phyloP scores from a whole-genome alignment of 2,329 filamentous ascomycete genomes.

The Thielaviopsis ethacetica region DNA sequence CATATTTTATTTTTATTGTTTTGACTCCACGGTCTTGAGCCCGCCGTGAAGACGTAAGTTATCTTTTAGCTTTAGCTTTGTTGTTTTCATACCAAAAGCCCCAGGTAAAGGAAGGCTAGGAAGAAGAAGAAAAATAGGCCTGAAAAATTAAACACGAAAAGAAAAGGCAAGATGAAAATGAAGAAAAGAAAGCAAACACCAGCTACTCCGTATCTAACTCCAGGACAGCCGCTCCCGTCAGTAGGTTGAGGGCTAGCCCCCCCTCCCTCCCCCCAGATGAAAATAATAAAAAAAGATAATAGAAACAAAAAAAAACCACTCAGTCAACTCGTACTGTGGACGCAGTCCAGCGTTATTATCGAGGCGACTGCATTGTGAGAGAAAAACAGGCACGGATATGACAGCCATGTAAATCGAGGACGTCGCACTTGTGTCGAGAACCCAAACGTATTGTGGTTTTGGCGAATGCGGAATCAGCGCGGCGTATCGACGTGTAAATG shows the following conservation, averaged over 20 bases:
- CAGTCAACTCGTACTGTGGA: no score
- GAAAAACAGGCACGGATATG: not conserved
- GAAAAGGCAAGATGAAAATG: slow-evolving; percentile 13
- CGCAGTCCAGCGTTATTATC: not conserved
- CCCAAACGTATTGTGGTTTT: no score
- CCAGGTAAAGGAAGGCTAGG: not conserved
- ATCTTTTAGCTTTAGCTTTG: not conserved
- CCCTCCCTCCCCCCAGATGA: no score
- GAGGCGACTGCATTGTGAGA: not conserved
- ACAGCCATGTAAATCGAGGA: not conserved
- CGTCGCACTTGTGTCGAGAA: not conserved
- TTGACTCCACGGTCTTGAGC: not conserved
- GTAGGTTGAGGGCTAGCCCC: not conserved
- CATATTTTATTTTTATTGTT: not conserved
- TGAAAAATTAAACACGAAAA: not conserved
- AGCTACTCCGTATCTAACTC: slow-evolving; percentile 5
- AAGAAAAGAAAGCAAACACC: slow-evolving; percentile 7
- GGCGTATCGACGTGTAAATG: no score
- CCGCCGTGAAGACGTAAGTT: not conserved
- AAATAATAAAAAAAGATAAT: not conserved
- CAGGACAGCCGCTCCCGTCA: not conserved
- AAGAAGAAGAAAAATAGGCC: not conserved
- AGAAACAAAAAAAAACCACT: not conserved
- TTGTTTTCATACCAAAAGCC: not conserved
- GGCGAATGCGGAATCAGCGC: no score